Conservation (phyloP, 345 rosid genomes). For the Pugionium cornutum region DNA sequence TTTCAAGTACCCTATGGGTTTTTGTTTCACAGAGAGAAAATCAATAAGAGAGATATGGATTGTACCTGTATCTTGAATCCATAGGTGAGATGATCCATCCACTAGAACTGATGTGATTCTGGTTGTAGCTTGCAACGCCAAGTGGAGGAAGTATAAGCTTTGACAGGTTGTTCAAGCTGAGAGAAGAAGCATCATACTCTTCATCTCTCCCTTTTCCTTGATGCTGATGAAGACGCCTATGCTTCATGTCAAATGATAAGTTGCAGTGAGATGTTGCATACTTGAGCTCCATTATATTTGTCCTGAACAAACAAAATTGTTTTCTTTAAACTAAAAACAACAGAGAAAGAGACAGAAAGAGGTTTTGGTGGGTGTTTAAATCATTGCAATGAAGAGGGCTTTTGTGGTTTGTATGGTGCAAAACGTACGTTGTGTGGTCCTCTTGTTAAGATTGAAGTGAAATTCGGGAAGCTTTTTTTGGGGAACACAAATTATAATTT, state of each 20-base stretch:
- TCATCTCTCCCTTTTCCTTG: conserved; percentile 39
- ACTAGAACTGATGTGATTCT: conserved; percentile 44
- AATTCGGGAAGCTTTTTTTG: conserved; percentile 34
- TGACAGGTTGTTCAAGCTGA: conserved; percentile 56
- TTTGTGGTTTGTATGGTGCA: conserved; percentile 39
- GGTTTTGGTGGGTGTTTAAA: conserved; percentile 26
- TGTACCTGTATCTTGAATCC: conserved; percentile 87
- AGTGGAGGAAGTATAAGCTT: conserved; percentile 90
- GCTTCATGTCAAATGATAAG: conserved; percentile 33
- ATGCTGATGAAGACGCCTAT: conserved; percentile 10
- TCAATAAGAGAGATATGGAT: not conserved
- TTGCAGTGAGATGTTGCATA: conserved; percentile 32
- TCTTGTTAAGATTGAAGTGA: conserved; percentile 32
- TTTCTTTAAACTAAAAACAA: not conserved
- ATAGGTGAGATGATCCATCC: conserved; percentile 76
- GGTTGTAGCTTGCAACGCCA: conserved; percentile 66
- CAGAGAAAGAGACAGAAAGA: conserved; percentile 12
- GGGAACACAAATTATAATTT: conserved; percentile 31
- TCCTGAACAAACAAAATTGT: not conserved
- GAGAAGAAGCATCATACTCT: conserved; percentile 45
- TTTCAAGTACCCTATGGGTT: not conserved
- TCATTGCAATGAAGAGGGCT: conserved; percentile 30
- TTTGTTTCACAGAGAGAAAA: not conserved
- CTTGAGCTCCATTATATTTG: conserved; percentile 35
- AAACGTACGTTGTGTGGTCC: conserved; percentile 37